Evolutionary conservation across 257 asterid species (phyloP).

Genomic region (Nicotiana knightiana): DNA sequence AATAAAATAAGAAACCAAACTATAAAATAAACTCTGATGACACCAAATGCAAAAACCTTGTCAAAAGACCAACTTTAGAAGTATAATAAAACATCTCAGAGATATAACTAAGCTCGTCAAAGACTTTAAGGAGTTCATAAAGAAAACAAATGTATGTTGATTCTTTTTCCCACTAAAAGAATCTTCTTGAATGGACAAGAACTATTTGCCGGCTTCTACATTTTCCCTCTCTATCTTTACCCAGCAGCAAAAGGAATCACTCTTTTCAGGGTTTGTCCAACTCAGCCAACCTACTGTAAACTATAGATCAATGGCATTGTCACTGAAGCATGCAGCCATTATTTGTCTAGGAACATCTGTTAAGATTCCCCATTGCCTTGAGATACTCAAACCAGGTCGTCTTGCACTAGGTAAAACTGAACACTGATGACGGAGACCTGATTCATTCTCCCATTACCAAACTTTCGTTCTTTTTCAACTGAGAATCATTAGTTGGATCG

Average conservation of each 20-base stretch:
- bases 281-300: neutral
- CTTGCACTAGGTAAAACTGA: neutral
- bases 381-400: neutral
- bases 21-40: neutral
- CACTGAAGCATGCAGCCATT: neutral
- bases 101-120: neutral
- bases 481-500: neutral
- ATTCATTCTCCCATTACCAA: neutral
- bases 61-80: neutral
- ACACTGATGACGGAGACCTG: neutral
- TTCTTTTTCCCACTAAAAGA: neutral
- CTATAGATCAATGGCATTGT: neutral
- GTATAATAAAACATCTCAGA: neutral
- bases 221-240: neutral
- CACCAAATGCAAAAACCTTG: neutral
- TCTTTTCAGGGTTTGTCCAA: neutral
- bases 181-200: neutral
- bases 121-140: neutral
- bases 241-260: neutral
- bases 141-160: neutral
- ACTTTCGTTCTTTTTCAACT: neutral
- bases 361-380: neutral
- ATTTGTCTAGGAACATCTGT: neutral
- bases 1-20: neutral
- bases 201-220: neutral